Percentiles rank a stretch among this genome's conserved stretches.
Evolutionary conservation across 2,329 filamentous ascomycete species (phyloP).

Genomic region (Fonsecaea monophora): DNA sequence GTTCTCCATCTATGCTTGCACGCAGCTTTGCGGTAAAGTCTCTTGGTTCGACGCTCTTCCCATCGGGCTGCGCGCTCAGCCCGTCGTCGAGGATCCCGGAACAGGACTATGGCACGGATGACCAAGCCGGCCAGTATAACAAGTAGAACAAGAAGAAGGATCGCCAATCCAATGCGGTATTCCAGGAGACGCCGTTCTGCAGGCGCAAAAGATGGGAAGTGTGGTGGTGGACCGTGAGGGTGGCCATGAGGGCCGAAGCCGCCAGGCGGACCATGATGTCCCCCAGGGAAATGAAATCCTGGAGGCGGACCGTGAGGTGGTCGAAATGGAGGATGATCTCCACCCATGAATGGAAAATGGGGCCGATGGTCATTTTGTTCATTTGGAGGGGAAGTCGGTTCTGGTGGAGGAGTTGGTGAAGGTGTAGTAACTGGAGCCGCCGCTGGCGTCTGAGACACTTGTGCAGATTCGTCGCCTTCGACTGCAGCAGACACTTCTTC

Average conservation of each 20-base stretch:
- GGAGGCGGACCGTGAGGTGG: constrained; percentile 13
- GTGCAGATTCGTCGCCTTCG: not conserved
- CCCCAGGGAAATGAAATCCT: constrained; percentile 7
- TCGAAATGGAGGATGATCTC: constrained; percentile 13
- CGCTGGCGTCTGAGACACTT: not conserved
- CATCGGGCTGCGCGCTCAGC: constrained; percentile 60
- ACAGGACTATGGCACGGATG: constrained; percentile 55
- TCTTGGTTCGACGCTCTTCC: constrained; percentile 61
- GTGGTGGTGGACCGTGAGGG: not conserved
- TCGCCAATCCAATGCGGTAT: constrained; percentile 28
- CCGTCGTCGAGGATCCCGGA: constrained; percentile 57
- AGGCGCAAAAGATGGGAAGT: not conserved
- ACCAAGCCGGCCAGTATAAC: constrained; percentile 53
- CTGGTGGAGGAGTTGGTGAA: not conserved
- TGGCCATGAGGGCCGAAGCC: not conserved
- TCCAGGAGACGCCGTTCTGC: constrained; percentile 16
- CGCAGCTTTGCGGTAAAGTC: constrained; percentile 61
- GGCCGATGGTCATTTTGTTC: constrained; percentile 10
- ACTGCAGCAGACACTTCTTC: not conserved
- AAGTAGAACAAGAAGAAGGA: constrained; percentile 48
- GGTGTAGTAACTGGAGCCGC: not conserved
- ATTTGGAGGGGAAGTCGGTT: not conserved
- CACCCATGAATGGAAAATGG: constrained; percentile 1
- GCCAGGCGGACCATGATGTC: constrained; percentile 25
- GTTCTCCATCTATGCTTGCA: constrained; percentile 58